A percentile compares a stretch with the other conserved stretches of the same genome.
These are phyloP conservation scores for Backusella parvicylindrica DNA, from an alignment of 192 early-diverging fungal genomes.

Conservation along the genomic window DNA sequence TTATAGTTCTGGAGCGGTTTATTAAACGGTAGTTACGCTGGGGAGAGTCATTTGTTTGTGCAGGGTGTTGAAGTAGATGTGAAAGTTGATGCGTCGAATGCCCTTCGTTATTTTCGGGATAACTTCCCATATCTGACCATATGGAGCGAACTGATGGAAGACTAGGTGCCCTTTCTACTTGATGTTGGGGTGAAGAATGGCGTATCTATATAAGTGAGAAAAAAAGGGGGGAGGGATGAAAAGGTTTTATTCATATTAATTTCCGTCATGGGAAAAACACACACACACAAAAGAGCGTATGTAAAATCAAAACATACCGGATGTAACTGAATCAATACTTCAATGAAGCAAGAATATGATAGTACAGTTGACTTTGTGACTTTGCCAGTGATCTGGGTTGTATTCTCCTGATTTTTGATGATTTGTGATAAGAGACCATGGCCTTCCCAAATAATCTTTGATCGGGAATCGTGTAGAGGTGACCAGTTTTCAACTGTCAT, in stretches of 20 bases:
- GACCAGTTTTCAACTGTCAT: not conserved
- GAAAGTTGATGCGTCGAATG: not conserved
- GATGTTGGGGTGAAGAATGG: constrained; percentile 5
- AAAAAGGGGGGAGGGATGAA: not conserved
- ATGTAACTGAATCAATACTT: constrained; percentile 26
- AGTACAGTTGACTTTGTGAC: not conserved
- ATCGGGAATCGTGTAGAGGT: not conserved
- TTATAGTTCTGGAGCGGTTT: not conserved
- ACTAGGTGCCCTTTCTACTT: not conserved
- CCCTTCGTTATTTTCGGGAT: not conserved
- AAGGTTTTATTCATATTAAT: not conserved
- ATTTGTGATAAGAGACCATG: constrained; percentile 24
- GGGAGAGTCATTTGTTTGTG: not conserved
- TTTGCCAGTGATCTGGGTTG: not conserved
- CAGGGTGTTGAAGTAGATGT: not conserved
- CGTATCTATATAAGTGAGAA: not conserved
- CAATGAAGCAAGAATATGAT: not conserved
- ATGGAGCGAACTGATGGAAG: not conserved
- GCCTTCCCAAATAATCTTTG: constrained; percentile 18
- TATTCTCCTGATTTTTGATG: constrained; percentile 1
- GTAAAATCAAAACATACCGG: constrained; percentile 18
- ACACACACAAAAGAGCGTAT: not conserved
- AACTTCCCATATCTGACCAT: not conserved
- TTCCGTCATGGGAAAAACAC: not conserved
- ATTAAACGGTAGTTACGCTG: not conserved